These are phyloP conservation scores for Acrocalymma vagum DNA, from an alignment of 2,329 filamentous ascomycete genomes.

Conservation along the genomic window DNA sequence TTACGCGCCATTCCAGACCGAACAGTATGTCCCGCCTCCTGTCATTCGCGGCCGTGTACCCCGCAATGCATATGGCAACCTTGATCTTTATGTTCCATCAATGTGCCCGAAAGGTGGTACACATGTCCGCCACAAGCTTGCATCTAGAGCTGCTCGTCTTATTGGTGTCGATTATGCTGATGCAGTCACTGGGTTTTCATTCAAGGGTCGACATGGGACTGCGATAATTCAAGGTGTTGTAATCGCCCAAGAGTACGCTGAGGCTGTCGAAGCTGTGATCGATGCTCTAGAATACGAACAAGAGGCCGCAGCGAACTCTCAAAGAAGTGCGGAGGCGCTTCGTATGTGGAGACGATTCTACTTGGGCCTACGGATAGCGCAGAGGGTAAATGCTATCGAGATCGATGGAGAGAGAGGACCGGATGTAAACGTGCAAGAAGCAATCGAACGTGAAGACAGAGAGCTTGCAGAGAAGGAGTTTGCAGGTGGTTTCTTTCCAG, in stretches of 20 bases:
- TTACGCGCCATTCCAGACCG: slow-evolving; percentile 70
- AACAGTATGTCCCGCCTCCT: slow-evolving; percentile 77
- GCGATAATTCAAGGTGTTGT: slow-evolving; percentile 82
- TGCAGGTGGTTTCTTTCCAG: slow-evolving; percentile 54
- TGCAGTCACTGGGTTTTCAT: slow-evolving; percentile 89
- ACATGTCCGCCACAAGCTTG: slow-evolving; percentile 66
- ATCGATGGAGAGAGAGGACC: slow-evolving; percentile 43
- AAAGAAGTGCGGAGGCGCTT: slow-evolving; percentile 59
- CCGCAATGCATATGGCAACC: slow-evolving; percentile 68
- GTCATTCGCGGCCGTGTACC: slow-evolving; percentile 76
- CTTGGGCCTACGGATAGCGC: slow-evolving; percentile 72
- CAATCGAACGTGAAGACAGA: slow-evolving; percentile 40
- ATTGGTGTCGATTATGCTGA: slow-evolving; percentile 87
- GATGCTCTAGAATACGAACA: slow-evolving; percentile 72
- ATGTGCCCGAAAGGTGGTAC: slow-evolving; percentile 70
- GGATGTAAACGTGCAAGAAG: slow-evolving; percentile 35
- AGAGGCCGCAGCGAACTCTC: slow-evolving; percentile 68
- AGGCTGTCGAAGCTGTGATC: slow-evolving; percentile 76
- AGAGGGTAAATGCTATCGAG: slow-evolving; percentile 71
- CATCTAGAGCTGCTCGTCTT: slow-evolving; percentile 75
- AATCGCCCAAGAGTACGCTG: slow-evolving; percentile 74
- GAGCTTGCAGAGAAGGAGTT: slow-evolving; percentile 34
- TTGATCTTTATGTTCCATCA: slow-evolving; percentile 69
- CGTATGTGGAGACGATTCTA: slow-evolving; percentile 68
- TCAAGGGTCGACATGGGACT: slow-evolving; percentile 85